phyloP scores from a whole-genome alignment of 805 yeast species.

The Wickerhamomyces bisporus region DNA sequence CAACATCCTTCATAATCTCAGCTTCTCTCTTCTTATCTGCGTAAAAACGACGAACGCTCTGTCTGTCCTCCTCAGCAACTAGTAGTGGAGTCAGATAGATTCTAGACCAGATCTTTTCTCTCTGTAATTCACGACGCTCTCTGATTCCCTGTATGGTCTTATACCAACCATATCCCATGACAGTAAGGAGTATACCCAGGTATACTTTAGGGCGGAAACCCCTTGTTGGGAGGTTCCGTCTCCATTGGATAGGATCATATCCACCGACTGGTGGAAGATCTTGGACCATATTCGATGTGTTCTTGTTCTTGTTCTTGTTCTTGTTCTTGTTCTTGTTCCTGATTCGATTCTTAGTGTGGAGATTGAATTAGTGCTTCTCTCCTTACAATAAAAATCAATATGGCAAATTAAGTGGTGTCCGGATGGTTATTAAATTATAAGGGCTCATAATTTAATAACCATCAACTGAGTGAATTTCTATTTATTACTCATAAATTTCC shows the following conservation, averaged over 20 bases:
- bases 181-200: slow-evolving; percentile 56
- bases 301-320: not conserved
- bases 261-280: slow-evolving; percentile 87
- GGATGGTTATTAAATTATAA: no score
- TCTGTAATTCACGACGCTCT: slow-evolving; percentile 66
- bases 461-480: not conserved
- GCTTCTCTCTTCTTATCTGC: slow-evolving; percentile 67
- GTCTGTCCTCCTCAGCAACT: slow-evolving; percentile 80
- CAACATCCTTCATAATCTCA: slow-evolving; percentile 56
- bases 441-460: no score
- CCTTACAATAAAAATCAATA: no score
- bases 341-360: not conserved
- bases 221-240: slow-evolving; percentile 76
- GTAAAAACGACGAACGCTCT: slow-evolving; percentile 61
- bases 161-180: slow-evolving; percentile 71
- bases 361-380: no score
- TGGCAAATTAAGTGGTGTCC: no score
- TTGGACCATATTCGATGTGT: slow-evolving; percentile 44
- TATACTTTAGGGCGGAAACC: slow-evolving; percentile 78
- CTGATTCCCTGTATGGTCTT: slow-evolving; percentile 59
- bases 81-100: slow-evolving; percentile 67
- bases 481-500: no score
- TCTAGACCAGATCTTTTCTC: slow-evolving; percentile 78
- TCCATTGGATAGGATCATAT: slow-evolving; percentile 85
- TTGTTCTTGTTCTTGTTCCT: not conserved